A percentile compares a stretch with the other conserved stretches of the same genome.
Conservation (phyloP, 1,284 basidiomycete genomes). For the Athelia psychrophila region DNA sequence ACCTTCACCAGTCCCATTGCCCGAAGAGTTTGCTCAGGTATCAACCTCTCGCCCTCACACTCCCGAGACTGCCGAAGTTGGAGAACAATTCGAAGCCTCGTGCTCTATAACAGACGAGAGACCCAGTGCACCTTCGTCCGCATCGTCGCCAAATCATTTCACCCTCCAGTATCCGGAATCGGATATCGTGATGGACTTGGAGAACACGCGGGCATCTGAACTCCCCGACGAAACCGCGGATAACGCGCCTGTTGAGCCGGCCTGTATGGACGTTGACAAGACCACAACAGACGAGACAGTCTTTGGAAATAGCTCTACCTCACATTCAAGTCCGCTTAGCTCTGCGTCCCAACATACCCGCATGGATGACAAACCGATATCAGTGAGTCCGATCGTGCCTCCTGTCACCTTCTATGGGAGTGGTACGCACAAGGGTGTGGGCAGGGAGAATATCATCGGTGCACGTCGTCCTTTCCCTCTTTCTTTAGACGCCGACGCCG, state of each 20-base stretch:
- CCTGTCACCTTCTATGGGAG: background rate
- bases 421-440: background rate
- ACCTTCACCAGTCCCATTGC: background rate
- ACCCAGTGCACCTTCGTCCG: background rate
- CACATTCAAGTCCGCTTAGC: no score
- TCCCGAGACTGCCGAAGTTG: background rate
- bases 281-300: background rate
- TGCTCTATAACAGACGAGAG: slow-evolving; percentile 17
- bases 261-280: background rate
- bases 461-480: background rate
- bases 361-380: no score
- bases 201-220: background rate
- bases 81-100: slow-evolving; percentile 20
- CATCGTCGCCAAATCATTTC: background rate
- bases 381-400: no score
- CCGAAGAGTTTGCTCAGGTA: slow-evolving; percentile 4
- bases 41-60: slow-evolving; percentile 10
- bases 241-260: background rate
- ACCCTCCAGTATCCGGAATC: background rate
- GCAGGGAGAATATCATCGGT: background rate
- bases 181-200: background rate
- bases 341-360: no score
- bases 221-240: background rate
- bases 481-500: background rate
- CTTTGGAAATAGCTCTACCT: background rate